These are phyloP conservation scores for Leishmania guyanensis DNA, from an alignment of 208 protist species.

Conservation along the genomic window DNA sequence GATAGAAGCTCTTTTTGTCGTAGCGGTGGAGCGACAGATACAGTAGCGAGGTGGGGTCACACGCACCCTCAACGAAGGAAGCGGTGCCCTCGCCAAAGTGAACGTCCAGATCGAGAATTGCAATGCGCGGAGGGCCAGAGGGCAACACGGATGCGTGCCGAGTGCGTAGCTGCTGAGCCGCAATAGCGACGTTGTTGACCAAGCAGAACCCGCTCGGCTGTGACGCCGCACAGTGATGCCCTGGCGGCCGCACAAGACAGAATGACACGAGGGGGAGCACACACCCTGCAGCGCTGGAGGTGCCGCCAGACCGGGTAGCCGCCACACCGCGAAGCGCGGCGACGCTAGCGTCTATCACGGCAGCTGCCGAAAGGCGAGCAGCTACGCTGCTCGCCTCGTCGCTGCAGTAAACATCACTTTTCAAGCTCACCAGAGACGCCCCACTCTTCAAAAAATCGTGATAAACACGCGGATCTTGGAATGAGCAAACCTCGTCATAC, in stretches of 20 bases:
- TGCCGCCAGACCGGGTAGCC: neutral
- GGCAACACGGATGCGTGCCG: constrained; percentile 6
- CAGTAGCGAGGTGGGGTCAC: constrained; percentile 38
- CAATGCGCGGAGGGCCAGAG: constrained; percentile 42
- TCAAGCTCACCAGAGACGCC: constrained; percentile 42
- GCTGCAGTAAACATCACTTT: constrained; percentile 83
- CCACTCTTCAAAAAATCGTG: constrained; percentile 53
- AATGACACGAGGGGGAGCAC: constrained; percentile 52
- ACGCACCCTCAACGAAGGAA: constrained; percentile 76
- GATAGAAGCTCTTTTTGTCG: constrained; percentile 75
- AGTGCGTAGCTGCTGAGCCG: constrained; percentile 47
- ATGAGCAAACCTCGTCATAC: constrained; percentile 58
- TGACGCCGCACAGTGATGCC: constrained; percentile 82
- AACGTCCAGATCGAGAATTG: constrained; percentile 92
- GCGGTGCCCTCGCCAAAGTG: constrained; percentile 94
- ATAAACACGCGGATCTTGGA: constrained; percentile 56
- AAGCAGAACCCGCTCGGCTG: constrained; percentile 87
- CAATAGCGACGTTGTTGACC: constrained; percentile 90
- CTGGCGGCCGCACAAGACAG: constrained; percentile 89
- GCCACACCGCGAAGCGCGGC: constrained; percentile 29
- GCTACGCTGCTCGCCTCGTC: constrained; percentile 59
- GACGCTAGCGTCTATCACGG: constrained; percentile 66
- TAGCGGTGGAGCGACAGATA: constrained; percentile 90
- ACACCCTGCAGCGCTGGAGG: neutral
- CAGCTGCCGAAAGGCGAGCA: constrained; percentile 55